phyloP scores from a whole-genome alignment of 306 rosid genomes.

The Casuarina cunninghamiana region DNA sequence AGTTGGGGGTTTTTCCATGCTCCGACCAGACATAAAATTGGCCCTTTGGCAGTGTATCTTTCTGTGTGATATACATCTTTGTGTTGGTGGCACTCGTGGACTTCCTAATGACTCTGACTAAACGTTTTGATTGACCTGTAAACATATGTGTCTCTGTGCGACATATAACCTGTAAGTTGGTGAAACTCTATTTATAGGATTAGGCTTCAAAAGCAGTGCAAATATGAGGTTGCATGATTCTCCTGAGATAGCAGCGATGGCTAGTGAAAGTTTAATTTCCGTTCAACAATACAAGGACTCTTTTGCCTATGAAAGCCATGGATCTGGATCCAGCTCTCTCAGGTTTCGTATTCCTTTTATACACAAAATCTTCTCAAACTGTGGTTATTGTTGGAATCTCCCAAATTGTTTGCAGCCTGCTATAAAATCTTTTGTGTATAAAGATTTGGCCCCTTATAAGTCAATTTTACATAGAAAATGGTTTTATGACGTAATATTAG shows the following conservation, averaged over 20 bases:
- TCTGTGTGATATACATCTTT: neutral
- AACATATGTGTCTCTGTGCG: neutral
- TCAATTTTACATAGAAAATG: no score
- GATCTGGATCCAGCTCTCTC: constrained; percentile 22
- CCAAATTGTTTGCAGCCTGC: no score
- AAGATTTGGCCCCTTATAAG: no score
- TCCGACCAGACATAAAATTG: neutral
- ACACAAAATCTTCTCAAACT: neutral
- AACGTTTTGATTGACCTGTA: neutral
- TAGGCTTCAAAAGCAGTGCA: constrained; percentile 33
- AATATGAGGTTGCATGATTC: constrained; percentile 31
- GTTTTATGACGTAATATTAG: no score
- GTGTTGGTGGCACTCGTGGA: neutral
- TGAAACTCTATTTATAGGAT: constrained; percentile 35
- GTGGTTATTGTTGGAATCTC: neutral
- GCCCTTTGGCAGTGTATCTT: neutral
- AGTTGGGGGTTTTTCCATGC: neutral
- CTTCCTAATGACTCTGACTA: neutral
- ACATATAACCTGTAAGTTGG: neutral
- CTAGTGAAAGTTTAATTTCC: constrained; percentile 35
- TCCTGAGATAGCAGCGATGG: constrained; percentile 25
- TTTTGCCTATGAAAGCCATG: constrained; percentile 19
- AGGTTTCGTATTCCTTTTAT: constrained; percentile 12
- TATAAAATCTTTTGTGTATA: no score
- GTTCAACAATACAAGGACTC: constrained; percentile 30